Conservation (phyloP, 768 basidiomycete species). For the Tulasnella sp. region DNA sequence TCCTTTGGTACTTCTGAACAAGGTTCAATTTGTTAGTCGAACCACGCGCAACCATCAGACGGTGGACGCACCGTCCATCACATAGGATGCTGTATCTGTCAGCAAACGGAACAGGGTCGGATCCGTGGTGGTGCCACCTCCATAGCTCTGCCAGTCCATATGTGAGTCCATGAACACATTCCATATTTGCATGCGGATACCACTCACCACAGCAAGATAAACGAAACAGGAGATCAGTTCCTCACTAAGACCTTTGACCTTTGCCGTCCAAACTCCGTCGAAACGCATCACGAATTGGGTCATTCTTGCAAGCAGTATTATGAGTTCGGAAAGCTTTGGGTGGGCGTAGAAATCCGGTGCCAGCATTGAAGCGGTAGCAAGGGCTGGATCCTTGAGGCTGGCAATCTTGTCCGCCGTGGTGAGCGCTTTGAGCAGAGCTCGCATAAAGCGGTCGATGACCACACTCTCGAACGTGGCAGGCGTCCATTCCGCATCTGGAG, state of each 20-base stretch:
- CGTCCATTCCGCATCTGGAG: conserved; percentile 2
- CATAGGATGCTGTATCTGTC: conserved; percentile 14
- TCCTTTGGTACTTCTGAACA: conserved; percentile 17
- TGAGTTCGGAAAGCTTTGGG: conserved; percentile 11
- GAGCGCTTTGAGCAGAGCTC: conserved; percentile 2
- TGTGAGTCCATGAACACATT: not conserved
- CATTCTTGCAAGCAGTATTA: conserved; percentile 17
- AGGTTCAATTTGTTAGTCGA: not conserved
- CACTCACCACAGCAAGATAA: conserved; percentile 13
- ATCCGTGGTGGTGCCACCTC: not conserved
- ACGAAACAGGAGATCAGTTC: not conserved
- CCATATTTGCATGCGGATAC: not conserved
- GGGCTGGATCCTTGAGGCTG: not conserved
- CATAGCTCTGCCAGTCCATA: not conserved
- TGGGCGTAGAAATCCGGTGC: not conserved
- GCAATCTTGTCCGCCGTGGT: not conserved
- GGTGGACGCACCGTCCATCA: conserved; percentile 17
- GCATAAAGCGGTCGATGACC: conserved; percentile 9
- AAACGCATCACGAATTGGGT: conserved; percentile 17
- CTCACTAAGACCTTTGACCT: conserved; percentile 3
- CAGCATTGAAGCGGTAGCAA: not conserved
- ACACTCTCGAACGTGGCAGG: not conserved
- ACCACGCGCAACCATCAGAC: not conserved
- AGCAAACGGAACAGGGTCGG: conserved; percentile 10
- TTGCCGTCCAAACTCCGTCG: conserved; percentile 17